Base-by-base conservation (phyloP, 148 eudicot genomes). In the Silene uniflora region DNA sequence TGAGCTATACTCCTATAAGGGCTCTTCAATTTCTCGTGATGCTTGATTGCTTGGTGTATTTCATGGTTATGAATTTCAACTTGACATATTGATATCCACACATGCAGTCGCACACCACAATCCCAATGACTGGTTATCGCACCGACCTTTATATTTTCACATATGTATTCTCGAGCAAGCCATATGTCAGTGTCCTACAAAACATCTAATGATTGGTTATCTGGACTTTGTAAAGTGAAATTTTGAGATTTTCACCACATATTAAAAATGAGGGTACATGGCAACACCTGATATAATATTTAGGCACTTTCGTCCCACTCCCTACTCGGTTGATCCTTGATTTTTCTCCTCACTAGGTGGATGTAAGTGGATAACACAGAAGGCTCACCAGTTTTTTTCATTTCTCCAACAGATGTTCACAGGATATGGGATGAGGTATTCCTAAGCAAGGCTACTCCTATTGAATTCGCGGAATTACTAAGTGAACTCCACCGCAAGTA, bases 361-460 rank as follows among this genome's bases (percentile, higher is more conserved):
- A 42, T 55, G 18, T n/a, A 62, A 17, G 62, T 56, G 24, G 18
- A 46, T 69, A 21, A 17, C 2, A n/a, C 24, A 52, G 73, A 52
- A 23, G 21, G 61, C 60, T 52, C 10, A 63, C 17, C 9, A 6
- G 61, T 42, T 66, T 44, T 52, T 21, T 11, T 66, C 32, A 32
- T 75, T 71, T 52, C 32, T 71, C 14, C 58, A 54, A 66, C 89
- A 95, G 97, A 88, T 70, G 84, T 95, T 69, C 67, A 39, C 72
- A 87, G 73, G 84, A 77, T 83, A 64, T 95, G 98, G 98, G 82
- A 92, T 55, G 89, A 89, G 61, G 83, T 84, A 68, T 90, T 95
- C 79, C 89, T 87, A 63, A 67, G 87, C 82, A 82, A 85, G 70
- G 87, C 86, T 59, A 77, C 89, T 65, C 85, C 96, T n/a, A 80